Conservation (phyloP, 345 rosid species). For the Eutrema yunnanense region DNA sequence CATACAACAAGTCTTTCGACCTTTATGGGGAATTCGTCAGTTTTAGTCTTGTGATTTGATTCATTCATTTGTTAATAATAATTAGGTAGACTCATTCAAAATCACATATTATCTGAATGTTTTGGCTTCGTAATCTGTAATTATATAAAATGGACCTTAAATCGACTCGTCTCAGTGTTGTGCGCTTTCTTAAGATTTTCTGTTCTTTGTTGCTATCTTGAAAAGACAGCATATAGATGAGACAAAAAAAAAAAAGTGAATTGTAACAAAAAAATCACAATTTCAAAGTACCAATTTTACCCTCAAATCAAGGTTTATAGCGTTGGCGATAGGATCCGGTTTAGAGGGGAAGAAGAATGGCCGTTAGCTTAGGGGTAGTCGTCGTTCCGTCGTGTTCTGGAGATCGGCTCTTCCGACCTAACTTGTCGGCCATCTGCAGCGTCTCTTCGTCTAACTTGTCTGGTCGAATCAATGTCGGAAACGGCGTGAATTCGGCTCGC, state of each 20-base stretch:
- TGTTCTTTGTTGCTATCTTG: neutral
- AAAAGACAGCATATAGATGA: neutral
- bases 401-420: neutral
- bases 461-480: neutral
- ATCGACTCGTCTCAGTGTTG: neutral
- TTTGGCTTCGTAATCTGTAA: neutral
- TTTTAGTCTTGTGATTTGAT: slow-evolving; percentile 15
- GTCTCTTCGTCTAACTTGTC: neutral
- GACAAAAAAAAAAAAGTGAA: too few species aligned
- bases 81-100: neutral
- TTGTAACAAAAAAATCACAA: neutral
- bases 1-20: neutral
- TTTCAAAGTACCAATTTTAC: neutral
- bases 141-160: neutral
- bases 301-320: neutral
- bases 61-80: slow-evolving; percentile 3
- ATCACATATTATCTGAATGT: neutral
- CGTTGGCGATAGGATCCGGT: slow-evolving; percentile 3
- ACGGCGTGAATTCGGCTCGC: neutral
- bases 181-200: neutral
- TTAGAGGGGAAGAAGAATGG: slow-evolving; percentile 10
- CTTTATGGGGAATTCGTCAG: neutral
- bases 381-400: slow-evolving; percentile 5
- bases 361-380: slow-evolving; percentile 10
- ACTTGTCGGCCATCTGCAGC: neutral